Conservation (phyloP, 1,139 yeast species). For the Debaryomyces singareniensis region DNA sequence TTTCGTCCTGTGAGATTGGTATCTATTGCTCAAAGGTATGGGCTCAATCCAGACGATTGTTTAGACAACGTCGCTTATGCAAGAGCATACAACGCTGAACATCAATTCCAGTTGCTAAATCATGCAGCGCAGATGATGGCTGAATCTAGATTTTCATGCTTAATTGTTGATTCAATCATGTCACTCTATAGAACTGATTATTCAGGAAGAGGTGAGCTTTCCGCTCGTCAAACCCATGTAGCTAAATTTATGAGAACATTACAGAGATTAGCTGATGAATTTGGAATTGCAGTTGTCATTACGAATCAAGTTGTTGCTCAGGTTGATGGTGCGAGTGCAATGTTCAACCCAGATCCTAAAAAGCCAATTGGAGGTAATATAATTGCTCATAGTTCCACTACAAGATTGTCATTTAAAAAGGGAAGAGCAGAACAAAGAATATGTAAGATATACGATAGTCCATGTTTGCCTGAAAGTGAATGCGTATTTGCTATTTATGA, state of each 20-base stretch:
- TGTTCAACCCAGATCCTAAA: conserved; percentile 95
- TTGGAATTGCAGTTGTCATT: conserved; percentile 96
- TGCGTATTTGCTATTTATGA: conserved; percentile 94
- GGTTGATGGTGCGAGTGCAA: conserved; percentile 82
- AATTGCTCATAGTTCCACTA: conserved; percentile 94
- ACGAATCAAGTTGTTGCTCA: conserved; percentile 98
- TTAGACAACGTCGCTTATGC: conserved; percentile 96
- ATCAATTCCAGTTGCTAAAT: conserved; percentile 77
- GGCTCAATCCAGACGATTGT: conserved; percentile 90
- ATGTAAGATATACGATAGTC: conserved; percentile 92
- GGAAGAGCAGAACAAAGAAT: conserved; percentile 90
- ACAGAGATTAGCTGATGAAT: conserved; percentile 93
- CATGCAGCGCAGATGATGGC: conserved; percentile 98
- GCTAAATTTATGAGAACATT: conserved; percentile 89
- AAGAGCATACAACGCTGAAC: conserved; percentile 95
- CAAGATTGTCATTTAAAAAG: conserved; percentile 82
- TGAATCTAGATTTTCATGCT: conserved; percentile 71
- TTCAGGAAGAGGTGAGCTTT: conserved; percentile 92
- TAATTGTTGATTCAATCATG: conserved; percentile 95
- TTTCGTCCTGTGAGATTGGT: conserved; percentile 88
- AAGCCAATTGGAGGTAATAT: conserved; percentile 99
- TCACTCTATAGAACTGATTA: conserved; percentile 93
- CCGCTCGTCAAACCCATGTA: conserved; percentile 91
- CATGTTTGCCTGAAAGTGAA: conserved; percentile 92
- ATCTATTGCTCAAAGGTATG: conserved; percentile 87